Evolutionary conservation across 164 flowering plant species (phyloP).

Genomic region (Nymphaea thermarum): DNA sequence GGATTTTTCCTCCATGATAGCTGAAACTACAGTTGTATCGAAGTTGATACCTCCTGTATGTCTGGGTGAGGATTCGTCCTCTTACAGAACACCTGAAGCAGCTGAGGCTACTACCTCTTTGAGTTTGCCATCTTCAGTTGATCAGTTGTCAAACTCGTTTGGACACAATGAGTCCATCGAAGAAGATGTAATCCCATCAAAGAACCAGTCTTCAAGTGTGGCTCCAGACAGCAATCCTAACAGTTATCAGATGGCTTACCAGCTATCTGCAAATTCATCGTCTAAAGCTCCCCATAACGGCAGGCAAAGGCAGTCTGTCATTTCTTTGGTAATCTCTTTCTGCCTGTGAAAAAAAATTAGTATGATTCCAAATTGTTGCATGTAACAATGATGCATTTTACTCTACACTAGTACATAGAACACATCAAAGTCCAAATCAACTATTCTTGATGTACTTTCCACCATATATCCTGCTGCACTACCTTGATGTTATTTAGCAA

Average conservation of each 20-base stretch:
- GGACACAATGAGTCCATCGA: not conserved
- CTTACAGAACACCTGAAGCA: not conserved
- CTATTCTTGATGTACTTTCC: too few species aligned
- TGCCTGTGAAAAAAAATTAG: too few species aligned
- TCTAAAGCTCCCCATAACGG: constrained; percentile 7
- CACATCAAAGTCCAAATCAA: too few species aligned
- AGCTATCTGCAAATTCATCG: constrained; percentile 2
- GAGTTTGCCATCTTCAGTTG: constrained; percentile 7
- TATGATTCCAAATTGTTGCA: too few species aligned
- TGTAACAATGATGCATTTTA: too few species aligned
- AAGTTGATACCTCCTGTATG: not conserved
- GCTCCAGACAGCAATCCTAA: not conserved
- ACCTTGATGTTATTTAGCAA: too few species aligned
- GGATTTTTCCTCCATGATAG: constrained; percentile 5
- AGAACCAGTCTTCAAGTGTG: constrained; percentile 4
- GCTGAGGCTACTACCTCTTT: constrained; percentile 7
- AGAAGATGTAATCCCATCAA: not conserved
- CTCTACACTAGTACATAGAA: too few species aligned
- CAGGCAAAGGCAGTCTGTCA: constrained; percentile 11
- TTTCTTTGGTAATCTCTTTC: constrained; percentile 16
- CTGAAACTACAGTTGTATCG: not conserved
- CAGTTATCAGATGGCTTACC: not conserved
- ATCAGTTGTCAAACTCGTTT: not conserved
- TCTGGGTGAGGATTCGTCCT: not conserved
- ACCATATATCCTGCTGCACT: too few species aligned